Evolutionary conservation across 768 basidiomycete species (phyloP).

Genomic region (Suillus sp.): DNA sequence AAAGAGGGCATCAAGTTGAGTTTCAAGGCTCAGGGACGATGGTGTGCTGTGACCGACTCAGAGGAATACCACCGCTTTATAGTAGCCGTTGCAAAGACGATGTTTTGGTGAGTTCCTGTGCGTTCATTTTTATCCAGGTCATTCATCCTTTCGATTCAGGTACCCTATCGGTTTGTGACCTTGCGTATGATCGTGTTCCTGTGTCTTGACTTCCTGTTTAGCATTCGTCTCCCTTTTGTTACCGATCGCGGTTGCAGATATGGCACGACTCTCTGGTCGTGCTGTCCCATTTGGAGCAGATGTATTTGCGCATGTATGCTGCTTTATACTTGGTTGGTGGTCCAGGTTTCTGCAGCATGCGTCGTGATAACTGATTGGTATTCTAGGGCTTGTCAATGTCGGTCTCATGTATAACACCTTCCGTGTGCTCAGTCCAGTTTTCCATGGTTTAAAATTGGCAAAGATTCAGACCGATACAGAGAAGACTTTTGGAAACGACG

Average conservation of each 20-base stretch:
- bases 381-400: conserved; percentile 63
- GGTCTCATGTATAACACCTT: conserved; percentile 69
- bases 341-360: neutral
- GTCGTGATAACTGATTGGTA: neutral
- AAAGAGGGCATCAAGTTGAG: conserved; percentile 53
- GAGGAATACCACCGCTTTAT: conserved; percentile 65
- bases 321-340: conserved; percentile 55
- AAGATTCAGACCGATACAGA: conserved; percentile 16
- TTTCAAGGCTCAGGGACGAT: conserved; percentile 48
- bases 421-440: conserved; percentile 57
- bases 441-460: conserved; percentile 34
- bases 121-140: conserved; percentile 8
- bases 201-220: conserved; percentile 26
- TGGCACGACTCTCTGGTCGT: conserved; percentile 51
- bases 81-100: conserved; percentile 59
- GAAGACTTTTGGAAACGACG: conserved; percentile 27
- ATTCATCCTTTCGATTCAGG: conserved; percentile 38
- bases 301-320: conserved; percentile 54
- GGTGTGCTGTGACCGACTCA: conserved; percentile 36
- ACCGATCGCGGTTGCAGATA: conserved; percentile 56
- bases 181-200: neutral
- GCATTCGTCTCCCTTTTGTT: conserved; percentile 62
- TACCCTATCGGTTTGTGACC: conserved; percentile 55
- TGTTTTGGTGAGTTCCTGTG: conserved; percentile 61
- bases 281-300: conserved; percentile 46